phyloP scores from a whole-genome alignment of 306 rosid species.

The Rubus parviflorus region DNA sequence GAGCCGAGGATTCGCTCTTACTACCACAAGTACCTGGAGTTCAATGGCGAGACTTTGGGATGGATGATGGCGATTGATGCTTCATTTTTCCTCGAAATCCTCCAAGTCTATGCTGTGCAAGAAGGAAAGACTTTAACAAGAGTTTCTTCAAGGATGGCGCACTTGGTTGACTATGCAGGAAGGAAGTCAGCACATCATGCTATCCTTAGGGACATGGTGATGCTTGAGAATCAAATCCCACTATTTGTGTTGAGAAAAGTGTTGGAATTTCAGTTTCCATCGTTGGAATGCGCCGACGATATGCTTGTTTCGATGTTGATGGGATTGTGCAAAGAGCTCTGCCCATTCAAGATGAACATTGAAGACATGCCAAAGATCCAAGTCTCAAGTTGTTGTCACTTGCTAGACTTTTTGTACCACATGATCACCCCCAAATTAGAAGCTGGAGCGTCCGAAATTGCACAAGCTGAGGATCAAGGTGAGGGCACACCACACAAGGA shows the following conservation, averaged over 20 bases:
- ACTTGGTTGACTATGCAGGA: constrained; percentile 60
- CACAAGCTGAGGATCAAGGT: constrained; percentile 23
- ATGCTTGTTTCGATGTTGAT: constrained; percentile 47
- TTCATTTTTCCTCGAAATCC: constrained; percentile 69
- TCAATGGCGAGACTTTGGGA: constrained; percentile 61
- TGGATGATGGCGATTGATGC: constrained; percentile 84
- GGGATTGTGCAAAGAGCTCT: constrained; percentile 58
- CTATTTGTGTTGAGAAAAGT: constrained; percentile 55
- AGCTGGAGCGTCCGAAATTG: constrained; percentile 15
- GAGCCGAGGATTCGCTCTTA: constrained; percentile 54
- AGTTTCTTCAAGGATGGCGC: constrained; percentile 59
- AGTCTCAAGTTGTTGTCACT: constrained; percentile 50
- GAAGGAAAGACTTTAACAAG: constrained; percentile 34
- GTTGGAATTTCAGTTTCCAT: constrained; percentile 45
- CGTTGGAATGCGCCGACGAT: constrained; percentile 46
- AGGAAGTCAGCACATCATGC: constrained; percentile 58
- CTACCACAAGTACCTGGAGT: constrained; percentile 72
- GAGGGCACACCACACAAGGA: constrained; percentile 26
- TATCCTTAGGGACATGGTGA: constrained; percentile 66
- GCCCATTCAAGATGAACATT: constrained; percentile 57
- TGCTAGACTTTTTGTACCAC: constrained; percentile 61
- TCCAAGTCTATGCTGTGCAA: constrained; percentile 47
- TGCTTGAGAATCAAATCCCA: constrained; percentile 90
- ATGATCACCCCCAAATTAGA: constrained; percentile 50
- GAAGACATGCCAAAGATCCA: constrained; percentile 31